phyloP scores from a whole-genome alignment of 108 stramenopile species.

The Stephanodiscus minutulus region DNA sequence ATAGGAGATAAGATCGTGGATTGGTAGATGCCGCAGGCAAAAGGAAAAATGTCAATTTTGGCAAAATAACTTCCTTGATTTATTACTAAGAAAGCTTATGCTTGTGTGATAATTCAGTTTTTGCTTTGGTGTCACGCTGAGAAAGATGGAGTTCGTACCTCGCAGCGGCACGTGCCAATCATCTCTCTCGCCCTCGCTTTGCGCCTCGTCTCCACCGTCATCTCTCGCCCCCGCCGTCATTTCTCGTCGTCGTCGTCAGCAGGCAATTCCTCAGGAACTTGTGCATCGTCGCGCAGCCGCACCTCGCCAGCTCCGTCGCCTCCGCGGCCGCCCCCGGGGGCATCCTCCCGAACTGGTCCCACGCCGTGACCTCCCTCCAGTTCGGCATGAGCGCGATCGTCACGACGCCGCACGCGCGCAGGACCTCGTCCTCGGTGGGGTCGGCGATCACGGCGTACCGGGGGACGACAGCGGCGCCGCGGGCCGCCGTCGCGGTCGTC shows the following conservation, averaged over 20 bases:
- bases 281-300: slow-evolving; percentile 79
- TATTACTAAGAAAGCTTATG: too few species aligned
- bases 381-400: slow-evolving; percentile 81
- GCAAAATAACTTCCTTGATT: too few species aligned
- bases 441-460: slow-evolving; percentile 54
- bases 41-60: too few species aligned
- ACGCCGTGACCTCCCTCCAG: slow-evolving; percentile 79
- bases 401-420: slow-evolving; percentile 49
- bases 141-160: too few species aligned
- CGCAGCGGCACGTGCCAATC: too few species aligned
- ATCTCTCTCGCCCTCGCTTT: neutral
- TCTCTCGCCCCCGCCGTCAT: slow-evolving; percentile 1
- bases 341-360: slow-evolving; percentile 74
- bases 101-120: too few species aligned
- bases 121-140: too few species aligned
- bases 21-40: too few species aligned
- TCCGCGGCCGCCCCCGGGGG: slow-evolving; percentile 45
- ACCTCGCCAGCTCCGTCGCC: slow-evolving; percentile 77
- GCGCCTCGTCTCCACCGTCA: neutral
- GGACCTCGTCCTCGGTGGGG: slow-evolving; percentile 64
- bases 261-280: slow-evolving; percentile 74
- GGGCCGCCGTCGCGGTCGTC: neutral
- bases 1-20: too few species aligned
- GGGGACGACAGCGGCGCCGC: slow-evolving; percentile 5
- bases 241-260: too few species aligned